Base-by-base conservation (phyloP, 345 rosid genomes). In the Cardiospermum halicacabum region DNA sequence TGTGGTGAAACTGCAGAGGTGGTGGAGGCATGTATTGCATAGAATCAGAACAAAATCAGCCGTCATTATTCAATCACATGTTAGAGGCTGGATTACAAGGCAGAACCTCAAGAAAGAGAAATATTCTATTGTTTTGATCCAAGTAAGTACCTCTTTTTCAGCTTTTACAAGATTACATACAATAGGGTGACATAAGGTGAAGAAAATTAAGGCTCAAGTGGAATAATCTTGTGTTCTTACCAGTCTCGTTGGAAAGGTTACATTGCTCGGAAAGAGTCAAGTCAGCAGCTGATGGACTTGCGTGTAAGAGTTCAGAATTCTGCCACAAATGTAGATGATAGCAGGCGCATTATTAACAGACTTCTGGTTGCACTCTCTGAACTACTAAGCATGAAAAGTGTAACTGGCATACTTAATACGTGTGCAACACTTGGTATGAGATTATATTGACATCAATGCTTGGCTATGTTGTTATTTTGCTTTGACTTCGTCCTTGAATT, bases 211-310 rank as follows among this genome's bases (percentile, higher is more conserved):
- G 7, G 34, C 37, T 53, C 31, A 1, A n/a, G n/a, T 39, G 6
- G 26, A 30, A 25, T 63, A 31, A 34, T 34, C 39, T 34, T 4
- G 39, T 34, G 39, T 34, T 34, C 10, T 7, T 34, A 34, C 19
- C 74, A 90, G 98, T 77, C 97, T 57, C 74, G 72, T 72, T 93
- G 96, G 97, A 88, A 81, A 84, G 98, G 97, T 30, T 84, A 80
- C 49, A 73, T 81, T 66, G 80, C 80, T 37, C 85, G 97, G 68
- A 93, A 87, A 75, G 82, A 80, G 24, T 83, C 92, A 28, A 83
- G 77, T 53, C 83, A 66, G 60, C 86, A 76, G 69, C 77, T 93
- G 34, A 30, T 68, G 56, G 88, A 86, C 67, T 69, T 90, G 69
- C 82, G 97, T 63, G 56, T 67, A 73, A 76, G 92, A 81, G 78